Conservation (phyloP, 352 stramenopile genomes). For the Globisporangium takayamanum region DNA sequence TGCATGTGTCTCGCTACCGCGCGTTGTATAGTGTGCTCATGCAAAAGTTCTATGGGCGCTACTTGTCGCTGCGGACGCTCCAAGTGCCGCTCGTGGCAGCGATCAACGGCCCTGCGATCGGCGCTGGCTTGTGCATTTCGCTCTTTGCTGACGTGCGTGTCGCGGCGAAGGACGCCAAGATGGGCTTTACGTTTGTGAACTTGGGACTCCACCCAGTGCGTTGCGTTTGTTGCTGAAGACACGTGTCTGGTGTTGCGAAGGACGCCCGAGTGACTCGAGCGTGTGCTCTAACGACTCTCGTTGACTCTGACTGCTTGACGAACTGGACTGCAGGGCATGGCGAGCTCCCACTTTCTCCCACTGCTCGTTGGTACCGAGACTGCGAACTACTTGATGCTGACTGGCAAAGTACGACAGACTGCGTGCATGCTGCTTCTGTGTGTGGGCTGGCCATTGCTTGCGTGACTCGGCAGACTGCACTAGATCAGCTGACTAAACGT, state of each 20-base stretch:
- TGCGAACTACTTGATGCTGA: constrained; percentile 71
- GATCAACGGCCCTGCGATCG: constrained; percentile 81
- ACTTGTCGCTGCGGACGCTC: constrained; percentile 70
- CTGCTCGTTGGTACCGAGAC: constrained; percentile 48
- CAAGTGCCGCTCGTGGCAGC: constrained; percentile 79
- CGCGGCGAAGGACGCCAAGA: constrained; percentile 50
- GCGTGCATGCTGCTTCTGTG: background rate
- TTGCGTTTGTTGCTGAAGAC: background rate
- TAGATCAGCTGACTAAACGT: background rate
- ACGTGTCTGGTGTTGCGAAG: background rate
- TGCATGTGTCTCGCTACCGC: background rate
- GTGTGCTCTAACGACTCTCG: background rate
- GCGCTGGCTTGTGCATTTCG: constrained; percentile 73
- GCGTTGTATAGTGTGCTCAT: constrained; percentile 47
- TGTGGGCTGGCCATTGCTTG: background rate
- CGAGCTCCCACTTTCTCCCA: constrained; percentile 73
- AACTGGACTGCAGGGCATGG: constrained; percentile 56
- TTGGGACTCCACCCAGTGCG: constrained; percentile 71
- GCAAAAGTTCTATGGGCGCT: constrained; percentile 80
- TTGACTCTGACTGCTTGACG: background rate
- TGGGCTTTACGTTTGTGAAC: constrained; percentile 86
- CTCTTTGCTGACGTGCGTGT: constrained; percentile 82
- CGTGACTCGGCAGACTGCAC: too few species aligned
- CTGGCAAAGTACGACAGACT: constrained; percentile 32
- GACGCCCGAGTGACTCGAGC: background rate